Evolutionary conservation across 78 protist genomes (phyloP).

Genomic region (Dictyostelium discoideum): DNA sequence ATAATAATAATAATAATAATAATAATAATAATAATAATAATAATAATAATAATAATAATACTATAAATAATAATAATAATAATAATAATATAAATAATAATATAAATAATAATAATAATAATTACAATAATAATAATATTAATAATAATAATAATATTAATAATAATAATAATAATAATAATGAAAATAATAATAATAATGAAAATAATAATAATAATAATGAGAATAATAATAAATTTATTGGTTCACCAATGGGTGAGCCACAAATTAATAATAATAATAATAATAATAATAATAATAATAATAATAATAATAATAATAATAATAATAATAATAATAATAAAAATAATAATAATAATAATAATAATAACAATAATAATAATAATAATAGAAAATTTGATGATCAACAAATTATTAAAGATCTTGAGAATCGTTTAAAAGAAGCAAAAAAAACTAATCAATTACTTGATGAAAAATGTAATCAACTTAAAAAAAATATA

Average conservation of each 20-base stretch:
- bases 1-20: too few species aligned
- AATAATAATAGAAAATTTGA: background rate
- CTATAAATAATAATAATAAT: background rate
- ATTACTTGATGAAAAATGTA: background rate
- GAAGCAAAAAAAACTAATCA: background rate
- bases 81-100: background rate
- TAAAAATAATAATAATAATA: background rate
- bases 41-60: background rate
- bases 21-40: background rate
- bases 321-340: too few species aligned
- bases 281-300: background rate
- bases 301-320: background rate
- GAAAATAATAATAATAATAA: background rate
- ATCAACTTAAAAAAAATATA: background rate
- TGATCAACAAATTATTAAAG: background rate
- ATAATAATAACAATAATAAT: background rate
- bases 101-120: background rate
- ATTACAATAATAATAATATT: background rate
- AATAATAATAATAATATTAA: background rate
- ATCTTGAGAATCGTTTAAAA: background rate
- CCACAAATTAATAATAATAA: background rate
- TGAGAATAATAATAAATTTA: background rate
- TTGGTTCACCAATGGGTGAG: background rate
- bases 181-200: background rate
- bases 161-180: background rate